phyloP scores from a whole-genome alignment of 2,329 filamentous ascomycete species.

The Nigrograna mackinnonii region DNA sequence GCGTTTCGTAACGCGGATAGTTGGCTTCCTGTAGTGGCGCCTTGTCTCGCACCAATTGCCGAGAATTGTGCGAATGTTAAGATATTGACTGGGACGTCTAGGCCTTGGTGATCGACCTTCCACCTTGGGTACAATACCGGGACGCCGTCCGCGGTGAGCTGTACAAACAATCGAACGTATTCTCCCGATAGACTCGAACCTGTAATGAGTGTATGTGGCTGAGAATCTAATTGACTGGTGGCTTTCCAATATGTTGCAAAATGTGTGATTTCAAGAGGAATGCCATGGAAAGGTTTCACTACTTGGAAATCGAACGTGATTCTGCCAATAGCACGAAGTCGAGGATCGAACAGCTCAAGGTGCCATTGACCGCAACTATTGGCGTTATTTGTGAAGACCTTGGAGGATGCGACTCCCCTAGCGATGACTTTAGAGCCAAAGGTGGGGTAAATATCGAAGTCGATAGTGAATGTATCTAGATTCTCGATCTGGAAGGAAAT shows the following conservation, averaged over 20 bases:
- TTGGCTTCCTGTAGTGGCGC: constrained; percentile 23
- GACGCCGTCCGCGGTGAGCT: constrained; percentile 84
- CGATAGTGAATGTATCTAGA: constrained; percentile 87
- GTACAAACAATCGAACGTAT: constrained; percentile 88
- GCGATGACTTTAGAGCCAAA: constrained; percentile 98
- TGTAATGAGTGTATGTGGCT: constrained; percentile 85
- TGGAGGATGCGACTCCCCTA: constrained; percentile 88
- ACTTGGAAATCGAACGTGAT: constrained; percentile 94
- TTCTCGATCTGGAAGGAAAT: constrained; percentile 97
- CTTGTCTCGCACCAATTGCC: constrained; percentile 44
- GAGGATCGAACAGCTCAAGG: constrained; percentile 88
- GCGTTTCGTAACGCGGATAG: constrained; percentile 28
- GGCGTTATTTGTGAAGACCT: constrained; percentile 75
- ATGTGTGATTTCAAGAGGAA: constrained; percentile 93
- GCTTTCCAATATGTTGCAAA: constrained; percentile 99
- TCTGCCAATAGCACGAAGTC: constrained; percentile 87
- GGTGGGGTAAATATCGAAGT: constrained; percentile 96
- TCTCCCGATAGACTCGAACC: constrained; percentile 96
- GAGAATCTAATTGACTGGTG: constrained; percentile 87
- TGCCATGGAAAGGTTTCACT: constrained; percentile 92
- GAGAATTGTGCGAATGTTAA: constrained; percentile 75
- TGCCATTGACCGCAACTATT: constrained; percentile 81
- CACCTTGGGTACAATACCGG: constrained; percentile 88
- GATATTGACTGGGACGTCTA: constrained; percentile 81
- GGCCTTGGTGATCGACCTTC: constrained; percentile 73